A percentile compares a stretch with the other conserved stretches of the same genome.
Conservation (phyloP, 2,329 filamentous ascomycete genomes). For the Colletotrichum simmondsii region DNA sequence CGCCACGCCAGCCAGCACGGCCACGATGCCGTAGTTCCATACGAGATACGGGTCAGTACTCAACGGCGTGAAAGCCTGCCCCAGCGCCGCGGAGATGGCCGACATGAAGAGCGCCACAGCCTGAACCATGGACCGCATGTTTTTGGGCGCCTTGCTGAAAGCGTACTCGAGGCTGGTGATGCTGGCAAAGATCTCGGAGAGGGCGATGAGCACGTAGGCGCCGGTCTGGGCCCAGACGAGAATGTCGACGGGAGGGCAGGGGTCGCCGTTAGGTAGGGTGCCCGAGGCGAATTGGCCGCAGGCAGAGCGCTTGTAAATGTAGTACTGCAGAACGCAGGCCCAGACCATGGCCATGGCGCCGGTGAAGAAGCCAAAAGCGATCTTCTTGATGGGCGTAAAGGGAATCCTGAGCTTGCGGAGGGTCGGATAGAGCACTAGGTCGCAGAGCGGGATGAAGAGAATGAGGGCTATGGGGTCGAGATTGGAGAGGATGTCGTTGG, state of each 20-base stretch:
- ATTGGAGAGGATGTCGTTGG: conserved; percentile 82
- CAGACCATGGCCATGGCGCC: conserved; percentile 70
- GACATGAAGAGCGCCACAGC: conserved; percentile 76
- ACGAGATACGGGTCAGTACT: conserved; percentile 72
- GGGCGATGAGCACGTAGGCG: conserved; percentile 59
- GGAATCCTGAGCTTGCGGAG: conserved; percentile 72
- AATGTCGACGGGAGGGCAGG: conserved; percentile 62
- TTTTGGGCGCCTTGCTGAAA: conserved; percentile 79
- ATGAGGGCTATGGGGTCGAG: conserved; percentile 84
- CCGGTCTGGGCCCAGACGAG: conserved; percentile 72
- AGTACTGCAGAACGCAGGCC: conserved; percentile 65
- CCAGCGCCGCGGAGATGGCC: conserved; percentile 74
- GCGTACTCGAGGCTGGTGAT: conserved; percentile 77
- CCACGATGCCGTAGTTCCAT: conserved; percentile 79
- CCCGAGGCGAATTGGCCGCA: conserved; percentile 61
- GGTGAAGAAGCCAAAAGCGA: conserved; percentile 75
- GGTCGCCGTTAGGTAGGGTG: conserved; percentile 22
- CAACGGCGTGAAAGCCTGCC: conserved; percentile 63
- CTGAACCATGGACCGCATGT: conserved; percentile 80
- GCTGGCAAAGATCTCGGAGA: conserved; percentile 61
- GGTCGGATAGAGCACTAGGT: conserved; percentile 74
- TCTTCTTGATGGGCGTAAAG: conserved; percentile 82
- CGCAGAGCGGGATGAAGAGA: conserved; percentile 79
- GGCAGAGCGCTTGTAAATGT: conserved; percentile 71
- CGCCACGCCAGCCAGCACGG: conserved; percentile 71